A percentile compares a stretch with the other conserved stretches of the same genome.
phyloP scores from a whole-genome alignment of 208 protist genomes.

The Histomonas meleagridis region DNA sequence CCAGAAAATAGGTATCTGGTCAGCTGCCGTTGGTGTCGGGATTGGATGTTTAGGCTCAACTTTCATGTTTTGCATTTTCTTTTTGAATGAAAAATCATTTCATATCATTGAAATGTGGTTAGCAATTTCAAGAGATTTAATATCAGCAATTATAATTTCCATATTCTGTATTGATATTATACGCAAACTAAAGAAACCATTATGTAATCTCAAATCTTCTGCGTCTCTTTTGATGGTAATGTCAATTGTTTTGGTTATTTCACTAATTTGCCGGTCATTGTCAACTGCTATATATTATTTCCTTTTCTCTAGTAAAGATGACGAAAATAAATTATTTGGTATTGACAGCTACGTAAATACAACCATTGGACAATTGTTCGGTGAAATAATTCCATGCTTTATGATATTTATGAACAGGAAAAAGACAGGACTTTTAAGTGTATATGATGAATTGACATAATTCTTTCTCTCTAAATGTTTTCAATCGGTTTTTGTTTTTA shows the following conservation, averaged over 20 bases:
- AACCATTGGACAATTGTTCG: neutral
- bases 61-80: neutral
- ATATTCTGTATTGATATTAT: neutral
- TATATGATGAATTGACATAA: neutral
- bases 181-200: neutral
- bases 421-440: neutral
- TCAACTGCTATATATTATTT: neutral
- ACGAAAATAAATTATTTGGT: neutral
- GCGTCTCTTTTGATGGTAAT: neutral
- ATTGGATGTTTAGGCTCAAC: neutral
- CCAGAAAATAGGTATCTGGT: neutral
- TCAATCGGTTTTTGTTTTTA: too few species aligned
- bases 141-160: neutral
- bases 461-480: too few species aligned
- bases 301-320: neutral
- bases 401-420: neutral
- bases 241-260: neutral
- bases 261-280: neutral
- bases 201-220: neutral
- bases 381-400: neutral
- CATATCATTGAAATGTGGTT: neutral
- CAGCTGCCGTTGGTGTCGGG: neutral
- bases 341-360: neutral
- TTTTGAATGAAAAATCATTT: neutral
- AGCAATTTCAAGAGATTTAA: neutral